These are phyloP conservation scores for Lineolata rhizophorae DNA, from an alignment of 495 filamentous ascomycete species.

Conservation along the genomic window DNA sequence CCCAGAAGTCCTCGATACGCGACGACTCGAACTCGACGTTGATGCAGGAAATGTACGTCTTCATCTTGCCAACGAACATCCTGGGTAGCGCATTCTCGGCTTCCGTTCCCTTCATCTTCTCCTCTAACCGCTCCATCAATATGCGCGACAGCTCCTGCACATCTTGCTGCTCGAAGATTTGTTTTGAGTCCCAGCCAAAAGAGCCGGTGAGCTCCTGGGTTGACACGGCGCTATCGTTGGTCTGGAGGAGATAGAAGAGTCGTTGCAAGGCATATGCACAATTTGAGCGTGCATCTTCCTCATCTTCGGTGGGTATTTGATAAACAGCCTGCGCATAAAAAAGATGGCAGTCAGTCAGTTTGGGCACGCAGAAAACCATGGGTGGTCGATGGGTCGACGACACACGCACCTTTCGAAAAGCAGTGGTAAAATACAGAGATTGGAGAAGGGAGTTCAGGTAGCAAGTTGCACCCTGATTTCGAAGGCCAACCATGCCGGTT, in stretches of 20 bases:
- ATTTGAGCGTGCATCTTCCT: constrained; percentile 48
- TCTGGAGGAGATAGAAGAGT: constrained; percentile 86
- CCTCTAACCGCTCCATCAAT: constrained; percentile 88
- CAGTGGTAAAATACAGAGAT: constrained; percentile 91
- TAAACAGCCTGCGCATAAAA: constrained; percentile 53
- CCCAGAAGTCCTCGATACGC: constrained; percentile 93
- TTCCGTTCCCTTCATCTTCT: constrained; percentile 91
- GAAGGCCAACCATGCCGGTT: constrained; percentile 89
- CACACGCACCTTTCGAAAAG: constrained; percentile 61
- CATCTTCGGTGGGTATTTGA: constrained; percentile 75
- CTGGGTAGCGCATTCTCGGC: constrained; percentile 80
- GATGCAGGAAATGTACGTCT: constrained; percentile 96
- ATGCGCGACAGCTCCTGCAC: constrained; percentile 93
- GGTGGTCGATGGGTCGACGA: neutral
- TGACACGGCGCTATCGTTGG: constrained; percentile 53
- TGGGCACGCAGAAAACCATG: neutral
- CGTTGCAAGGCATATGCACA: constrained; percentile 88
- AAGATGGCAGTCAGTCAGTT: neutral
- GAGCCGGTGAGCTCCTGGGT: constrained; percentile 86
- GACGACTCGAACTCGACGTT: constrained; percentile 95
- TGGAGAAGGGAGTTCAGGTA: constrained; percentile 96
- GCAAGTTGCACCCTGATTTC: constrained; percentile 95
- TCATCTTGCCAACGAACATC: constrained; percentile 88
- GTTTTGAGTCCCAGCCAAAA: constrained; percentile 93
- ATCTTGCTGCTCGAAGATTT: constrained; percentile 98